Evolutionary conservation across 352 stramenopile species (phyloP).

Genomic region (Phytophthora sansomeana): DNA sequence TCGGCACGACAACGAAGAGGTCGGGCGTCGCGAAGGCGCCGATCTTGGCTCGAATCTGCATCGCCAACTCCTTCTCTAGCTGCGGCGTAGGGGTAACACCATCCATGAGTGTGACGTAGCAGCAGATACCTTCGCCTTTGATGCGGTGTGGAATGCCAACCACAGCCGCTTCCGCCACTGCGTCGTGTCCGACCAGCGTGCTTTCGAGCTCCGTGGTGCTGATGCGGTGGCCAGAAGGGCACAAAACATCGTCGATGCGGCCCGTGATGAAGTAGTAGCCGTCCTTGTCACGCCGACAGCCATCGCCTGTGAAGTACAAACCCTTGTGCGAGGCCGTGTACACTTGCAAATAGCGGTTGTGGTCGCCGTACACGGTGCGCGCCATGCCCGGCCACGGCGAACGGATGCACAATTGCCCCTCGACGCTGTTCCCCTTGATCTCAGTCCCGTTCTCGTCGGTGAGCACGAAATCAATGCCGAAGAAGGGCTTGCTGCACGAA

Average conservation of each 20-base stretch:
- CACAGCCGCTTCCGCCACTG: constrained; percentile 92
- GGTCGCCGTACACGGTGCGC: constrained; percentile 83
- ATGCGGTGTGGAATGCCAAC: constrained; percentile 55
- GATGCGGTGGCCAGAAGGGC: constrained; percentile 90
- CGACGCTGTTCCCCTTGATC: constrained; percentile 63
- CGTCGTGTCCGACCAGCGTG: constrained; percentile 91
- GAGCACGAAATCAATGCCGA: constrained; percentile 92
- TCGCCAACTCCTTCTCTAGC: constrained; percentile 59
- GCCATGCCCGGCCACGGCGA: constrained; percentile 95
- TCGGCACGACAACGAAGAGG: constrained; percentile 11
- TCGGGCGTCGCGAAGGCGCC: constrained; percentile 15
- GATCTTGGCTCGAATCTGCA: constrained; percentile 16
- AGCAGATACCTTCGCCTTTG: constrained; percentile 96
- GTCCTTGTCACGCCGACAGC: constrained; percentile 80
- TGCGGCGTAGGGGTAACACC: constrained; percentile 66
- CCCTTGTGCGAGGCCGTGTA: constrained; percentile 11
- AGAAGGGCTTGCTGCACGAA: constrained; percentile 94
- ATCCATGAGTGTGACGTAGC: constrained; percentile 91
- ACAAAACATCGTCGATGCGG: constrained; percentile 97
- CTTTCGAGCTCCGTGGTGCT: constrained; percentile 85
- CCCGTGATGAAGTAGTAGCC: constrained; percentile 98
- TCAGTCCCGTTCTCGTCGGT: constrained; percentile 57
- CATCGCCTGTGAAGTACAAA: constrained; percentile 25
- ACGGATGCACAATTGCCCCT: constrained; percentile 95
- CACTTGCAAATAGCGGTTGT: constrained; percentile 14